Evolutionary conservation across 176 grass and related monocot species (phyloP).

Genomic region (barley (Hordeum vulgare)): MorexV3_pseudomolecules_assembly NC_058519.1:551966397-551966896

Average conservation of each 20-base stretch:
- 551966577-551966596: conserved; percentile 83
- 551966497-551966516: neutral
- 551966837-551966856: neutral
- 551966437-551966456: neutral
- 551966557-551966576: conserved; percentile 80
- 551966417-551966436: neutral
- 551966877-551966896: neutral
- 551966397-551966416: conserved; percentile 49
- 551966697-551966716: conserved; percentile 49
- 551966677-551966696: neutral
- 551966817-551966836: neutral
- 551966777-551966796: neutral
- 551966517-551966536: conserved; percentile 57
- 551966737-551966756: conserved; percentile 62
- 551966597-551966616: conserved; percentile 92
- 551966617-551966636: conserved; percentile 23
- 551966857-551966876: neutral
- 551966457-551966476: neutral
- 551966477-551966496: neutral
- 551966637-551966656: conserved; percentile 9
- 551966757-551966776: conserved; percentile 15
- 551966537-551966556: conserved; percentile 61
- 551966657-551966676: neutral
- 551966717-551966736: conserved; percentile 77
- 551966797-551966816: neutral